Base-by-base conservation (phyloP, 1,139 yeast species). In the Suhomyces kunorum region DNA sequence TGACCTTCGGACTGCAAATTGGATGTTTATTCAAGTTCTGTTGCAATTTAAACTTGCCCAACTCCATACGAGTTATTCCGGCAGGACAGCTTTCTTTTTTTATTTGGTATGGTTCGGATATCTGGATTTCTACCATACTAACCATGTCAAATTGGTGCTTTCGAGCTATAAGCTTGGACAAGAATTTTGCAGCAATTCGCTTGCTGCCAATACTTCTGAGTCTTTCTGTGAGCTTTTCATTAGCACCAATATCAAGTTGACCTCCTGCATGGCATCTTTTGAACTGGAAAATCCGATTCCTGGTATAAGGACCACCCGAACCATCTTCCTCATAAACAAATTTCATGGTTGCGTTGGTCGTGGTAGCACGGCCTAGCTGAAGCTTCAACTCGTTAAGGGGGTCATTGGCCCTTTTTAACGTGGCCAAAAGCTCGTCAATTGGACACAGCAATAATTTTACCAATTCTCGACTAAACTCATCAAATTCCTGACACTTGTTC, bases 281-380 rank as follows among this genome's bases (percentile, higher is more conserved):
- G 46, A 71, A 71, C 41, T 74, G 58, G 37, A 76, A 67, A 40
- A 63, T 70, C 32, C 66, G 66, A 48, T 75, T 75, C 39, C 68
- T 80, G 3, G 68, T 63, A 48, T 79, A 80, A 11, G 81, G 76
- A 8, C 75, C 73, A 8, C 85, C 85, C 3, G 82, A 75, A 0
- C 84, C 84, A 56, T 80, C 84, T 47, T 71, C 73, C 48, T 79
- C 85, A 56, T 75, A 78, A 1, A 77, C 73, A 1, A 78, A 63
- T 50, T 62, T 61, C 32, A 57, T 42, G 14, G 55, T 53, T 19
- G 64, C 54, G 23, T 55, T 58, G 24, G 54, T 53, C 40, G 74
- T 61, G 1, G 85, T 80, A 3, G 85, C 83, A 55, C 85, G 64
- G 0, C 84, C 85, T 40, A 77, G 61, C 35, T 68, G 61, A 39